phyloP scores from a whole-genome alignment of 768 basidiomycete genomes.

The Trametes cingulata region DNA sequence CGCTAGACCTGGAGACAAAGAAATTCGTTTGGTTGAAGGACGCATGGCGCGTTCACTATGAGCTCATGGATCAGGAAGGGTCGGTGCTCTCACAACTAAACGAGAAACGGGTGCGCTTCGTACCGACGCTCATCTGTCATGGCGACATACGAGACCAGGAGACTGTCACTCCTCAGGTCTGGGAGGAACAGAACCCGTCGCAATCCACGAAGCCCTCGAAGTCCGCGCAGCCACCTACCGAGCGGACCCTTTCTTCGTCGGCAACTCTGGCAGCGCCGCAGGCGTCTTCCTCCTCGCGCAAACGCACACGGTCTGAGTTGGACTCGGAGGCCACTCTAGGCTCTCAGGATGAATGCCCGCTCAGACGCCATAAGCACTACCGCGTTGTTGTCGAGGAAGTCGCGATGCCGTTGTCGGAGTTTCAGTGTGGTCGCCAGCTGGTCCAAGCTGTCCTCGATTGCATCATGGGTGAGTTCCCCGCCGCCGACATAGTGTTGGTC shows the following conservation, averaged over 20 bases:
- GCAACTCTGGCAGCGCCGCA: too few relatives aligned
- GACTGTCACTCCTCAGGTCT: neutral
- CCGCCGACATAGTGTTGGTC: too few relatives aligned
- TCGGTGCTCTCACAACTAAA: neutral
- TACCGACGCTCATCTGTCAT: conserved; percentile 12
- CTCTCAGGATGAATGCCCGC: neutral
- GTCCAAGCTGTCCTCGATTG: neutral
- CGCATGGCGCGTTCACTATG: conserved; percentile 3
- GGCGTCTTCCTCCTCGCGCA: too few relatives aligned
- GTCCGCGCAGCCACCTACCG: too few relatives aligned
- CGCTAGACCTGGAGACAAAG: neutral
- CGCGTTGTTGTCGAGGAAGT: conserved; percentile 10
- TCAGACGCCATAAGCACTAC: conserved; percentile 6
- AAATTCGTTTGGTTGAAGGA: conserved; percentile 14
- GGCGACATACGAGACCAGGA: conserved; percentile 3
- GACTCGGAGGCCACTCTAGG: neutral
- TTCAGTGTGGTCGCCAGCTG: neutral
- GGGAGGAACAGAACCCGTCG: neutral
- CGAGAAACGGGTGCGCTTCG: neutral
- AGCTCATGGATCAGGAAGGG: neutral
- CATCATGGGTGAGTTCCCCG: neutral
- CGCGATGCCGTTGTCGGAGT: neutral
- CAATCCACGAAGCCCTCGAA: too few relatives aligned
- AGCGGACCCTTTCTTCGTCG: too few relatives aligned
- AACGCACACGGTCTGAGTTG: too few relatives aligned